Evolutionary conservation across 2,329 filamentous ascomycete genomes (phyloP).

Genomic region (Sporothrix sp.): DNA sequence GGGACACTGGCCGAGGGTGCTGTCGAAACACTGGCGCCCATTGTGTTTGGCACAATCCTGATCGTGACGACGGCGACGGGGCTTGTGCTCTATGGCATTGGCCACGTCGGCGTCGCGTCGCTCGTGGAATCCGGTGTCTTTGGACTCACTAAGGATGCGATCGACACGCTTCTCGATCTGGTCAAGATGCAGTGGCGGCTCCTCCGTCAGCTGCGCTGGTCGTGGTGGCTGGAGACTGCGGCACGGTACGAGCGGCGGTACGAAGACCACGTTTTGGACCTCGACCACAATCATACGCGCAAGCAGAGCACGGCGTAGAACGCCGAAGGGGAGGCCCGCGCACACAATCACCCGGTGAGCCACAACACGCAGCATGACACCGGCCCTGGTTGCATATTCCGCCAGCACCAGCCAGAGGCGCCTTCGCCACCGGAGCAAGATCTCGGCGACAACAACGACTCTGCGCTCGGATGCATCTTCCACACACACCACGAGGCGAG

Average conservation of each 20-base stretch:
- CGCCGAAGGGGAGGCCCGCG: too few species aligned
- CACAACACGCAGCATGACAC: too few species aligned
- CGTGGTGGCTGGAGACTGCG: conserved; percentile 12
- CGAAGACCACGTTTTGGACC: not conserved
- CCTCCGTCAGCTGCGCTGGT: conserved; percentile 13
- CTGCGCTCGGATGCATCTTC: too few species aligned
- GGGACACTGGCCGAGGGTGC: not conserved
- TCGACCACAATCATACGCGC: too few species aligned
- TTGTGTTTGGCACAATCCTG: conserved; percentile 12
- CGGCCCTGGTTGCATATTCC: too few species aligned
- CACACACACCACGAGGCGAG: too few species aligned
- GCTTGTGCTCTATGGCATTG: conserved; percentile 14
- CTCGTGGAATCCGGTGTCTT: conserved; percentile 12
- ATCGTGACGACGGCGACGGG: conserved; percentile 10
- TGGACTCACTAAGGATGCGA: conserved; percentile 12
- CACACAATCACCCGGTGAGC: too few species aligned
- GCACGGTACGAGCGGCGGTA: conserved; percentile 6
- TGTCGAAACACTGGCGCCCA: conserved; percentile 9
- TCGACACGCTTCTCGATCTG: conserved; percentile 6
- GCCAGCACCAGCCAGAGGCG: too few species aligned
- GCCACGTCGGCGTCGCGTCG: conserved; percentile 8
- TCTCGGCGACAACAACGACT: too few species aligned
- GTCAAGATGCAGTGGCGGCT: conserved; percentile 9
- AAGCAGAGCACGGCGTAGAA: too few species aligned
- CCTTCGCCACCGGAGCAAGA: too few species aligned